Conservation (phyloP, 495 filamentous ascomycete species). For the Daldinia vernicosa region DNA sequence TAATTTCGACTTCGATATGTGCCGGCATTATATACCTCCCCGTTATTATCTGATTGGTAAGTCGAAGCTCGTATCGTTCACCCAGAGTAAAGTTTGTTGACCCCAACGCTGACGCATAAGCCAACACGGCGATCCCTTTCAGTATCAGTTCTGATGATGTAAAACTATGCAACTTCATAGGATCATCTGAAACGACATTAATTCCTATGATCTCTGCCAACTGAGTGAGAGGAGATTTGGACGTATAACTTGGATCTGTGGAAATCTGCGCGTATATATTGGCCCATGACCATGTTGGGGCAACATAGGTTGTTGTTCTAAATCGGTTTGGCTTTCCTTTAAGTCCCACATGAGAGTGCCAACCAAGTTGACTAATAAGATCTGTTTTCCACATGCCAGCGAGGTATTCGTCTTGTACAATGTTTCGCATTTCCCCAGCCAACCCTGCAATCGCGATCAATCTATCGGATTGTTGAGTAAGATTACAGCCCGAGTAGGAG, state of each 20-base stretch:
- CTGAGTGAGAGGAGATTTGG: neutral
- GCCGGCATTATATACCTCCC: neutral
- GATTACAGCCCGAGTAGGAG: conserved; percentile 4
- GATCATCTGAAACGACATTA: neutral
- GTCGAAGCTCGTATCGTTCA: neutral
- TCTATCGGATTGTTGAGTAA: conserved; percentile 16
- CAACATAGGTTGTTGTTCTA: neutral
- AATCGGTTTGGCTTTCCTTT: neutral
- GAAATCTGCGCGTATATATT: neutral
- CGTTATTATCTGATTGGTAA: neutral
- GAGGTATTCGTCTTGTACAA: neutral
- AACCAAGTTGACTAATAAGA: conserved; percentile 2
- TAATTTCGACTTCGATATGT: neutral
- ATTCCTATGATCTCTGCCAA: neutral
- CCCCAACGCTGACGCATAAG: neutral
- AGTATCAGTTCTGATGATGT: neutral
- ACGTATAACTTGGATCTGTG: no score
- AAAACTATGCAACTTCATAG: neutral
- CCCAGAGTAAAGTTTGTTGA: neutral
- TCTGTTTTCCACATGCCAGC: conserved; percentile 17
- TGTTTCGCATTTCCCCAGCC: neutral
- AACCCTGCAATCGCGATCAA: conserved; percentile 21
- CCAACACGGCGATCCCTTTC: neutral
- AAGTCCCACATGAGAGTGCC: neutral
- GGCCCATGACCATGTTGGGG: conserved; percentile 20